Conservation (phyloP, 1,284 basidiomycete genomes). For the Puccinia hordei region DNA sequence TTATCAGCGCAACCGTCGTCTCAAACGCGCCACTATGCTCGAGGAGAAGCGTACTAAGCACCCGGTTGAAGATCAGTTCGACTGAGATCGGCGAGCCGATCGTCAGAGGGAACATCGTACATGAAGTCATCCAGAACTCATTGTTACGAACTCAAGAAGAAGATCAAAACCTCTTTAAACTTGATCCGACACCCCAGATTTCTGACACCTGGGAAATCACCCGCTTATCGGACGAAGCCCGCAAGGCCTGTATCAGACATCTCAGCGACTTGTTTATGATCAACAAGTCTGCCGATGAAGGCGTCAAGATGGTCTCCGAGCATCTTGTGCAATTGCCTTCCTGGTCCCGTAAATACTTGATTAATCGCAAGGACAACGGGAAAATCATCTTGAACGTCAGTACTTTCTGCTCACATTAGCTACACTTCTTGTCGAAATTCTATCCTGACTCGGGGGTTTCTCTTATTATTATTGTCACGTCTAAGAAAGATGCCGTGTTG, state of each 20-base stretch:
- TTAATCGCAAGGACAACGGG: background rate
- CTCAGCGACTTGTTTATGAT: conserved; percentile 46
- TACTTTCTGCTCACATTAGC: background rate
- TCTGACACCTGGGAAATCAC: conserved; percentile 19
- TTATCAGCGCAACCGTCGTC: conserved; percentile 82
- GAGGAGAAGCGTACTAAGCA: conserved; percentile 75
- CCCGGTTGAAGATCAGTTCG: conserved; percentile 61
- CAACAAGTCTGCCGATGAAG: conserved; percentile 42
- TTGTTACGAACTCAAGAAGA: conserved; percentile 63
- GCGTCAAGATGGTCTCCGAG: conserved; percentile 30
- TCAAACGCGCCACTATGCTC: conserved; percentile 77
- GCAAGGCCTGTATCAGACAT: conserved; percentile 37
- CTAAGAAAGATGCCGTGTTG: conserved; percentile 65
- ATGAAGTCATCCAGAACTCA: conserved; percentile 81
- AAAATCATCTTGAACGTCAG: conserved; percentile 28
- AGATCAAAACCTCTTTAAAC: background rate
- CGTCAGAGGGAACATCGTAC: conserved; percentile 85
- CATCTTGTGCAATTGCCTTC: conserved; percentile 28
- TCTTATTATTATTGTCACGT: background rate
- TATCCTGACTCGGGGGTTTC: conserved; percentile 28
- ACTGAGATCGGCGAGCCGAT: conserved; percentile 59
- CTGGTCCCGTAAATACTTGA: conserved; percentile 44
- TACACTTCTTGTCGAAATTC: background rate
- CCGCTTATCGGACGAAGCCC: conserved; percentile 27
- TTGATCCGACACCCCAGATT: background rate